These are phyloP conservation scores for Malbranchea cinnamomea DNA, from an alignment of 2,329 filamentous ascomycete species.

Conservation along the genomic window DNA sequence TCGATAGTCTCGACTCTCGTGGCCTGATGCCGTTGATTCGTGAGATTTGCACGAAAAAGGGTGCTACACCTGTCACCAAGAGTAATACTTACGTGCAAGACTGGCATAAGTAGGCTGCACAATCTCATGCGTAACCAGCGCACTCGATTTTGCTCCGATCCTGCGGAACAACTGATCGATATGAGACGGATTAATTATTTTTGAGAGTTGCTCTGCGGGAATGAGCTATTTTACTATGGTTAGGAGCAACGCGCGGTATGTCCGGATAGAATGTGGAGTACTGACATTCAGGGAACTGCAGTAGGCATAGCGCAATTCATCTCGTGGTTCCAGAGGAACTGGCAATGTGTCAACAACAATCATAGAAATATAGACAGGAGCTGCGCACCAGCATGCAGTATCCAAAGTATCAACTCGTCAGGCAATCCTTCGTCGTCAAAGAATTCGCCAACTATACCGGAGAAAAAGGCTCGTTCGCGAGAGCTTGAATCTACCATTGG, in stretches of 20 bases:
- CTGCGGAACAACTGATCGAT: conserved; percentile 40
- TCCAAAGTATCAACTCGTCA: conserved; percentile 52
- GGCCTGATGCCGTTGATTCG: too few relatives aligned
- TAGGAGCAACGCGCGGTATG: too few relatives aligned
- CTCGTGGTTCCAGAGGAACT: conserved; percentile 40
- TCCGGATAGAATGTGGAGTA: conserved; percentile 16
- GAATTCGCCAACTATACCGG: conserved; percentile 46
- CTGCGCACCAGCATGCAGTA: conserved; percentile 27
- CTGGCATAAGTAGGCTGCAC: conserved; percentile 15
- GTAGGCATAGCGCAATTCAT: conserved; percentile 46
- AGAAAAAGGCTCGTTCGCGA: conserved; percentile 45
- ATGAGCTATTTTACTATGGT: too few relatives aligned
- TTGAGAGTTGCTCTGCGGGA: conserved; percentile 16
- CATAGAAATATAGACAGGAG: not conserved
- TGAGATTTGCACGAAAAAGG: too few relatives aligned
- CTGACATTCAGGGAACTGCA: conserved; percentile 36
- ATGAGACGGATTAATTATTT: conserved; percentile 23
- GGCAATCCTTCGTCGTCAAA: conserved; percentile 36
- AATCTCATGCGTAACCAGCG: conserved; percentile 22
- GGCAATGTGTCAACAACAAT: conserved; percentile 1
- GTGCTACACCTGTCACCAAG: too few relatives aligned
- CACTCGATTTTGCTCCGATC: conserved; percentile 40
- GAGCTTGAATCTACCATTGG: conserved; percentile 28
- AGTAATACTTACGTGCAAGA: not conserved
- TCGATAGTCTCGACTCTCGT: conserved; percentile 9